These are phyloP conservation scores for Glonium stellatum DNA, from an alignment of 495 filamentous ascomycete species.

Conservation along the genomic window DNA sequence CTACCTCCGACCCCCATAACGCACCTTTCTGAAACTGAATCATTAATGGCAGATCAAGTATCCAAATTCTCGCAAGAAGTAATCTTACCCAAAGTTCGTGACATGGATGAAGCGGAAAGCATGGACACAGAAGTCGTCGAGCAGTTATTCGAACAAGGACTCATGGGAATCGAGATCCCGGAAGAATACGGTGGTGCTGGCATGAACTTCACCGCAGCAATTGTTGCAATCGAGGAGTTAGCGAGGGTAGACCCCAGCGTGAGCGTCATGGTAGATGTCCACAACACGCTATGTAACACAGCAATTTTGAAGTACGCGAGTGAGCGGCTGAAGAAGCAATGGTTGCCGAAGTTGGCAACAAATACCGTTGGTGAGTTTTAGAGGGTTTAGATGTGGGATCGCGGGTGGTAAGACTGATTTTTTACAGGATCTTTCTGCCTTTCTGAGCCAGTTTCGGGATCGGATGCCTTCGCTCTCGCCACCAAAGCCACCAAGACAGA, in stretches of 20 bases:
- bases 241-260: conserved; percentile 92
- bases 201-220: conserved; percentile 97
- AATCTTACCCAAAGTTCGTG: conserved; percentile 84
- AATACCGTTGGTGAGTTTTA: conserved; percentile 54
- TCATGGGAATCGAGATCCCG: conserved; percentile 97
- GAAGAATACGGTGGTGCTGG: conserved; percentile 94
- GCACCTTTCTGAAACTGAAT: conserved; percentile 84
- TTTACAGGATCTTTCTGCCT: conserved; percentile 80
- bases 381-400: conserved; percentile 47
- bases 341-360: conserved; percentile 80
- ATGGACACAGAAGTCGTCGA: conserved; percentile 90
- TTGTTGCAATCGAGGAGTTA: conserved; percentile 94
- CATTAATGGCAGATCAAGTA: conserved; percentile 80
- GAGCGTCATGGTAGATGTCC: conserved; percentile 86
- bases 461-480: conserved; percentile 90
- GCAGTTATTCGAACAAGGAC: conserved; percentile 90
- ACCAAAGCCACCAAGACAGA: conserved; percentile 74
- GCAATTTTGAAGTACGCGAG: conserved; percentile 81
- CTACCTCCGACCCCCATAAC: conserved; percentile 88
- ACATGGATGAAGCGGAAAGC: conserved; percentile 93
- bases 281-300: conserved; percentile 97
- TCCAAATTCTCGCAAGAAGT: conserved; percentile 84
- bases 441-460: conserved; percentile 87
- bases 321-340: conserved; percentile 67
- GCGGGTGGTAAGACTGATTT: not conserved